phyloP scores from a whole-genome alignment of 1,284 basidiomycete genomes.

The Vanrija humicola region DNA sequence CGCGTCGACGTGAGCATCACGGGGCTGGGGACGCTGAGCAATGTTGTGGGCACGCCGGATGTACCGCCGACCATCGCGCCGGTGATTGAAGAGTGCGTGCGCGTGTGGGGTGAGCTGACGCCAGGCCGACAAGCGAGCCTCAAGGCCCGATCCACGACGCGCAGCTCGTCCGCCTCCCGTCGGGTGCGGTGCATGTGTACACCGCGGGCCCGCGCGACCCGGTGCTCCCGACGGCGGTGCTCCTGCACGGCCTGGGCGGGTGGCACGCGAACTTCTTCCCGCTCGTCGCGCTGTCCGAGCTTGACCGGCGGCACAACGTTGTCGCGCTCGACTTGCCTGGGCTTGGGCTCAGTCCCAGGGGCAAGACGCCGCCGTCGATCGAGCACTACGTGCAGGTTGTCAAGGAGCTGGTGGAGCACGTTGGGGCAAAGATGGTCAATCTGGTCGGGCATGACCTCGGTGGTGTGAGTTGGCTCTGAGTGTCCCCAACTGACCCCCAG shows the following conservation, averaged over 20 bases:
- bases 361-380: background rate
- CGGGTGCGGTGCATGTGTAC: background rate
- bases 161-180: background rate
- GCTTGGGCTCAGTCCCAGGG: constrained; percentile 14
- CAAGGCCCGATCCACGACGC: background rate
- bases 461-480: constrained; percentile 1
- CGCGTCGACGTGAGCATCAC: constrained; percentile 36
- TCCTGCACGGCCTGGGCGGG: constrained; percentile 29
- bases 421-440: background rate
- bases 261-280: constrained; percentile 12
- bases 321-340: constrained; percentile 23
- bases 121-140: background rate
- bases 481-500: background rate
- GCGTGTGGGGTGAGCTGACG: no score
- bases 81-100: no score
- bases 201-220: background rate
- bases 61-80: no score
- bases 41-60: background rate
- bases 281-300: constrained; percentile 6
- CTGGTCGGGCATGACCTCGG: constrained; percentile 14
- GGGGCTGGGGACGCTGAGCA: constrained; percentile 32
- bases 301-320: constrained; percentile 3
- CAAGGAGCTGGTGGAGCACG: constrained; percentile 3
- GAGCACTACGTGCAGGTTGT: background rate
- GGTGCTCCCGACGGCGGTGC: constrained; percentile 4